Base-by-base conservation (phyloP, 495 filamentous ascomycete genomes). In the Penicillium manginii region DNA sequence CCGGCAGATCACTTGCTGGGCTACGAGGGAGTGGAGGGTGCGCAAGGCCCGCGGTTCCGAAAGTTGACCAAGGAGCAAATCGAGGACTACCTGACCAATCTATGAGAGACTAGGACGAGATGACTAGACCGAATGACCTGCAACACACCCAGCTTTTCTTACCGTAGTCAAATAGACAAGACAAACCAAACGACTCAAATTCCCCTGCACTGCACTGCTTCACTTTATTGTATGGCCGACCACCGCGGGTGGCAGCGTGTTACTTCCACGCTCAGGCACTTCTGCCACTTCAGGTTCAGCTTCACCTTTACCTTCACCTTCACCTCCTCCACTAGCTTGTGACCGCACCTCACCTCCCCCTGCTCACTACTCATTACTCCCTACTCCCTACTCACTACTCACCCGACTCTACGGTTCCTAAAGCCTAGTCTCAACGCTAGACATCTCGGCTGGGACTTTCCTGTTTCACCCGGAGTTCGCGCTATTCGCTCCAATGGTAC, bases 1-100 rank as follows among this genome's bases (percentile, higher is more conserved):
- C 94, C 94, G 49, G 94, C 94, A 57, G 84, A 98, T 71, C 87
- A 96, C 72, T 79, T 98, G 43, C 85, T 98, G 43, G 96, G 96
- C 60, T 91, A 89, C 64, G 91, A 98, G 72, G 94, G 94, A 46
- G 92, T 97, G 17, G 90, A 93, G 66, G 91, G 90, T 37, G 88
- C 93, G 14, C 84, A 85, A 67, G 96, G 96, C 23, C 96, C 96
- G 26, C 85, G 94, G 59, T 98, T 98, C 83, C 81, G 94, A 70
- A 98, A 96, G 83, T 79, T 98, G 75, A 96, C 86, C 66, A 93
- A 96, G 65, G 89, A 93, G 78, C 93, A 98, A 79, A 97, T 98
- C 69, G 94, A 98, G 81, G 94, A 98, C 73, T 98, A 98, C 80
- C 78, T 98, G 71, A 97, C 93, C 71, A 96, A 94, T 80, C 86